Percentiles rank a stretch among this genome's conserved stretches.
phyloP scores from a whole-genome alignment of 345 rosid genomes.

The Turritis glabra region DNA sequence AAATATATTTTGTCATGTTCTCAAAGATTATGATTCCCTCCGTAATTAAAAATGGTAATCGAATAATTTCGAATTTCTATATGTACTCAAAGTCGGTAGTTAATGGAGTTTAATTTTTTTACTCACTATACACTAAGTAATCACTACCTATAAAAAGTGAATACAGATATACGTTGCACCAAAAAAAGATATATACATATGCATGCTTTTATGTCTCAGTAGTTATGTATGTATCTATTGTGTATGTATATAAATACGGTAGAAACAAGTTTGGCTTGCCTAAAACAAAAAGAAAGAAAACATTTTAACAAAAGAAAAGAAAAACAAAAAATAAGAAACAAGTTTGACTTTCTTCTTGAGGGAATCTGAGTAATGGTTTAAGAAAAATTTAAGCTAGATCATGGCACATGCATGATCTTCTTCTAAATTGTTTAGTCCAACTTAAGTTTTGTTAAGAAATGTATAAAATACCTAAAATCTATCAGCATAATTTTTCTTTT shows the following conservation, averaged over 20 bases:
- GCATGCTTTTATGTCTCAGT: background rate
- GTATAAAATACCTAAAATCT: background rate
- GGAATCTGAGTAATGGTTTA: slow-evolving; percentile 28
- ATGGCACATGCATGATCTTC: slow-evolving; percentile 39
- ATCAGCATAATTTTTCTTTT: slow-evolving; percentile 3
- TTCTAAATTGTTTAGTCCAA: slow-evolving; percentile 16
- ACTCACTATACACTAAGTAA: background rate
- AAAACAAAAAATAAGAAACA: slow-evolving; percentile 2
- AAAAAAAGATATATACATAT: background rate
- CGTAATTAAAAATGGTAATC: background rate
- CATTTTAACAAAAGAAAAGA: background rate
- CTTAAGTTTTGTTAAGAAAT: background rate
- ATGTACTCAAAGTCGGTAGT: background rate
- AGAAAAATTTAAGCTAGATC: slow-evolving; percentile 34
- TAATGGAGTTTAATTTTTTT: background rate
- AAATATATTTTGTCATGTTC: slow-evolving; percentile 39
- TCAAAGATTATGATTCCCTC: slow-evolving; percentile 31
- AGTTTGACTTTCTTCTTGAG: slow-evolving; percentile 34
- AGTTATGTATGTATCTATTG: background rate
- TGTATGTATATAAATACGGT: background rate
- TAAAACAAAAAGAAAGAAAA: background rate
- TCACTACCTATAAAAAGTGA: background rate
- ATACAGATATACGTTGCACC: no score
- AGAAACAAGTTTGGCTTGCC: slow-evolving; percentile 9
- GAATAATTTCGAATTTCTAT: background rate